Evolutionary conservation across 1,139 yeast genomes (phyloP).

Genomic region (Saccharomycopsis hybrid): DNA sequence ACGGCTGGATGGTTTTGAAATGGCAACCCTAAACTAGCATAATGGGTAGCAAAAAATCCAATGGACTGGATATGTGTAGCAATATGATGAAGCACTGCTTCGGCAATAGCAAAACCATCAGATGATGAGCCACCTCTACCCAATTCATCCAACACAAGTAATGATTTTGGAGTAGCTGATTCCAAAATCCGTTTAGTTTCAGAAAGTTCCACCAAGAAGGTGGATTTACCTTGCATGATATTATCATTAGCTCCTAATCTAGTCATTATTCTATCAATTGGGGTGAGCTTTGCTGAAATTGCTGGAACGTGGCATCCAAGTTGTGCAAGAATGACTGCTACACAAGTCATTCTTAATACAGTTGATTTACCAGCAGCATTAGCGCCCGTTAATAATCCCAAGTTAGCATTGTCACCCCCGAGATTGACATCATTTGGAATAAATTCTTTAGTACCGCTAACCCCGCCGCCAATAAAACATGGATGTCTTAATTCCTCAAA

Average conservation of each 20-base stretch:
- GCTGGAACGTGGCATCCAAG: slow-evolving; percentile 92
- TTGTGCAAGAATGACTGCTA: slow-evolving; percentile 90
- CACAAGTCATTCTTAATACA: slow-evolving; percentile 83
- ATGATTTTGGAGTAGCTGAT: slow-evolving; percentile 76
- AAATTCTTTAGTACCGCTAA: slow-evolving; percentile 58
- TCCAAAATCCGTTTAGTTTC: slow-evolving; percentile 88
- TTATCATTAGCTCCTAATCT: slow-evolving; percentile 96
- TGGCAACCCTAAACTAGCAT: slow-evolving; percentile 74
- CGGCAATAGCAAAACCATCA: slow-evolving; percentile 97
- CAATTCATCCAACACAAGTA: slow-evolving; percentile 85
- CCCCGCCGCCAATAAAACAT: slow-evolving; percentile 50
- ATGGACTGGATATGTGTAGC: slow-evolving; percentile 86
- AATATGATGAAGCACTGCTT: slow-evolving; percentile 83
- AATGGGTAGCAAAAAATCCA: slow-evolving; percentile 97
- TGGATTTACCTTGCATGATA: slow-evolving; percentile 94
- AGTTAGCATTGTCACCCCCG: slow-evolving; percentile 66
- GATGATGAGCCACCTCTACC: slow-evolving; percentile 98
- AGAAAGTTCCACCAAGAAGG: slow-evolving; percentile 87
- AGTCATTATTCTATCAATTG: slow-evolving; percentile 92
- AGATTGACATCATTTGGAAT: slow-evolving; percentile 82
- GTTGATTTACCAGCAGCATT: slow-evolving; percentile 99
- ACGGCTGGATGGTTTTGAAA: slow-evolving; percentile 76
- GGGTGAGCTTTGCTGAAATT: slow-evolving; percentile 59
- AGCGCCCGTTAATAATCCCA: slow-evolving; percentile 91
- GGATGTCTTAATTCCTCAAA: slow-evolving; percentile 88